Evolutionary conservation across 371 early-diverging fungal species (phyloP), one percentile per base, ranked within the genome.

Genomic region (Chytridium lagenaria): DNA sequence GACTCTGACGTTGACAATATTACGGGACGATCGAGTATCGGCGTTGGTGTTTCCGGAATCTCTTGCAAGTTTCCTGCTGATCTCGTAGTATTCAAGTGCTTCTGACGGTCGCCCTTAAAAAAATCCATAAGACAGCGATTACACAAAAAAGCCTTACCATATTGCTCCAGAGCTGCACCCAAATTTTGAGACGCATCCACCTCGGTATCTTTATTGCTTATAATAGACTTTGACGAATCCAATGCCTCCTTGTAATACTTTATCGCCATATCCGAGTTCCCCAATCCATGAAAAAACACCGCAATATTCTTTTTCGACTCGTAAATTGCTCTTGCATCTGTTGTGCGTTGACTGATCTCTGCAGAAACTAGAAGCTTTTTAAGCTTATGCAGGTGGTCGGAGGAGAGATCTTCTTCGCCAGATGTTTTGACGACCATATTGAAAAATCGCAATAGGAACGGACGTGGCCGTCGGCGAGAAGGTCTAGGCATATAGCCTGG

Each of bases 361-460:
- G 71, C 69, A 0, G 68, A 68, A 28, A 79, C 81, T 30, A 84
- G 75, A 12, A 84, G 76, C 0, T 61, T 40, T 64, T 80, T 78
- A 28, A 80, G 59, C 36, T 70, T 63, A 7, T 61, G 33, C 31
- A 80, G 67, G 23, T 50, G 33, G 66, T 7, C 50, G 59, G 5
- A 34, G 28, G 70, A 1, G 7, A 51, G 33, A 50, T 28, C 7
- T 0, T 15, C 39, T 0, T 15, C 15, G 40, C 57, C 33, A 3
- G 5, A 33, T 44, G 16, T 40, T 26, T 63, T 64, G 34, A 77
- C 69, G 5, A 66, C 74, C 69, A 79, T 75, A 22, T 72, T 76
- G 77, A 84, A 84, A 59, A 84, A 50, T 80, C 78, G n/a, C 79
- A 74, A 64, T 73, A 84, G 5, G 82, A 82, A 34, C 66, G 70